Percentiles rank a stretch among this genome's conserved stretches.
These are phyloP conservation scores for Wickerhamiella azyma DNA, from an alignment of 805 yeast genomes.

Conservation along the genomic window DNA sequence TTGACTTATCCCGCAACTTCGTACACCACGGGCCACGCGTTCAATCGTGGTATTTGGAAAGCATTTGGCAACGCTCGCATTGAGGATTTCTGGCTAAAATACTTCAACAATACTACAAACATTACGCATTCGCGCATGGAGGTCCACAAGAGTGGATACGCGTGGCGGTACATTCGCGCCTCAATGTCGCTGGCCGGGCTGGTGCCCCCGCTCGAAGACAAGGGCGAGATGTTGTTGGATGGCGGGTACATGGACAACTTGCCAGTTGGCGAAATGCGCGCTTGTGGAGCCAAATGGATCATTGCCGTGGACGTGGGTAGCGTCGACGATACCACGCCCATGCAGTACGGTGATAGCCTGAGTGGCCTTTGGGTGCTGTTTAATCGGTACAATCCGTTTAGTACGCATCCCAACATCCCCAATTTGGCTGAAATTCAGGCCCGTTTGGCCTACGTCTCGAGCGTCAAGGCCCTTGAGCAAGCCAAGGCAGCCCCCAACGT, in stretches of 20 bases:
- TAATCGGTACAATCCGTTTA: constrained; percentile 82
- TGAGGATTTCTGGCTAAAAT: constrained; percentile 91
- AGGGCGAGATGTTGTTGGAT: constrained; percentile 85
- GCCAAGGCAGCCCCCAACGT: constrained; percentile 81
- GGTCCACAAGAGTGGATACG: constrained; percentile 78
- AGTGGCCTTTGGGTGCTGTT: constrained; percentile 85
- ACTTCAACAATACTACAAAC: constrained; percentile 82
- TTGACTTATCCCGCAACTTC: constrained; percentile 88
- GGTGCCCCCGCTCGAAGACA: constrained; percentile 68
- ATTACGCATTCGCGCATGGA: constrained; percentile 94
- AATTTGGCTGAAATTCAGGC: constrained; percentile 90
- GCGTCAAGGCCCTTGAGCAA: constrained; percentile 80
- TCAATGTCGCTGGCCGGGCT: constrained; percentile 94
- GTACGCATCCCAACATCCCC: constrained; percentile 77
- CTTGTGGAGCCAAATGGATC: constrained; percentile 66
- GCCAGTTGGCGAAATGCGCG: constrained; percentile 85
- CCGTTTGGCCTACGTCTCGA: constrained; percentile 84
- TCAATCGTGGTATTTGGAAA: constrained; percentile 96
- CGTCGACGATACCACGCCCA: constrained; percentile 77
- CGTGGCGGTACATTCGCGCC: constrained; percentile 92
- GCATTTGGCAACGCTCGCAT: constrained; percentile 82
- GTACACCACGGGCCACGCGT: constrained; percentile 93
- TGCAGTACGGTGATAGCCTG: constrained; percentile 83
- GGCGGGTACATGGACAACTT: constrained; percentile 94
- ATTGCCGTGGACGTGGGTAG: constrained; percentile 96